phyloP scores from a whole-genome alignment of 1,139 yeast species.

The Yamadazyma aaseri region DNA sequence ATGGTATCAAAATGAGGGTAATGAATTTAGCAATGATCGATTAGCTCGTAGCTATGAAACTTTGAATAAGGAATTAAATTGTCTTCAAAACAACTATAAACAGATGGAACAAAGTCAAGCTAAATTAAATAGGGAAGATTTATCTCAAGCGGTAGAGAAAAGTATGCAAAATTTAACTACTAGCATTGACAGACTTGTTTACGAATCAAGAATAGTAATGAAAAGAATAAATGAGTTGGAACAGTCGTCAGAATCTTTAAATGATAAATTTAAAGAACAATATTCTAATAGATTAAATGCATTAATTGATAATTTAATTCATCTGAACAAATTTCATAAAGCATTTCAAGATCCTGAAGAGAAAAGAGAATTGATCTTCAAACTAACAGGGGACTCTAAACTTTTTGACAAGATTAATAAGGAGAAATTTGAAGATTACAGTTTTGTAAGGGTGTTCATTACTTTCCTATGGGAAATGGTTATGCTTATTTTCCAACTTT shows the following conservation, averaged over 20 bases:
- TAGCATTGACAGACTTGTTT: conserved; percentile 71
- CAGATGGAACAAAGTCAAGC: conserved; percentile 30
- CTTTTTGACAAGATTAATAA: conserved; percentile 4
- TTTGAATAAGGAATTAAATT: conserved; percentile 32
- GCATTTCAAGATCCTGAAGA: conserved; percentile 32
- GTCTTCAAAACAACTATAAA: conserved; percentile 28
- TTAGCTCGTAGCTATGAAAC: conserved; percentile 26
- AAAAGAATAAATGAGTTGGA: conserved; percentile 81
- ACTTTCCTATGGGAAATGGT: conserved; percentile 33
- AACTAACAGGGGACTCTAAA: conserved; percentile 21
- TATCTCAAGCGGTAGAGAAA: conserved; percentile 35
- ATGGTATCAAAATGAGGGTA: conserved; percentile 10
- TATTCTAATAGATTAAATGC: conserved; percentile 25
- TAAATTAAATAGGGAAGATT: conserved; percentile 32
- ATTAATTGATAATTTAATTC: conserved; percentile 37
- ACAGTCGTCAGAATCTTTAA: conserved; percentile 53
- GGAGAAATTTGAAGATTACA: conserved; percentile 6
- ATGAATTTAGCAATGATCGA: conserved; percentile 4
- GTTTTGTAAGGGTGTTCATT: conserved; percentile 22
- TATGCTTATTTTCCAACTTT: conserved; percentile 28
- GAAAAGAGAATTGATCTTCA: conserved; percentile 25
- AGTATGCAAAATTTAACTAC: conserved; percentile 66
- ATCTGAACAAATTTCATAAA: conserved; percentile 32
- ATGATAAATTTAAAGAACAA: conserved; percentile 36
- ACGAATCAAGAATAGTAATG: conserved; percentile 72